These are phyloP conservation scores for Inga leiocalycina DNA, from an alignment of 306 rosid species.

Conservation along the genomic window DNA sequence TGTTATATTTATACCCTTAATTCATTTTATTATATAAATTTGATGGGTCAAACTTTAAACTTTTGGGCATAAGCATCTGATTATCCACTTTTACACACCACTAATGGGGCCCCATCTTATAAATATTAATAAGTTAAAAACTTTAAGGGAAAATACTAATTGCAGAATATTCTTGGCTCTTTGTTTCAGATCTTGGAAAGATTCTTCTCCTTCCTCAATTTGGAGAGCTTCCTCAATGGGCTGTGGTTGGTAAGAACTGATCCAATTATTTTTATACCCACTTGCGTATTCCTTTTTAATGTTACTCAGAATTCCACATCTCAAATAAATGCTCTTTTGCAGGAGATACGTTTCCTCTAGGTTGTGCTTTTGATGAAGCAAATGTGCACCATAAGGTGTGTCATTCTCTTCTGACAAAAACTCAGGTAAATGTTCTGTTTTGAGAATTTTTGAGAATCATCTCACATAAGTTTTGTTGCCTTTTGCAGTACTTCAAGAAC, in stretches of 20 bases:
- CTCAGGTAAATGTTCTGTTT: not conserved
- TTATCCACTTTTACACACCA: too few species aligned
- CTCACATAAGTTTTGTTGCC: not conserved
- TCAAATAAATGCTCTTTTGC: conserved; percentile 30
- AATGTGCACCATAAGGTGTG: conserved; percentile 58
- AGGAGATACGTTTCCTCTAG: conserved; percentile 75
- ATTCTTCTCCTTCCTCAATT: conserved; percentile 63
- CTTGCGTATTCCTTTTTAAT: not conserved
- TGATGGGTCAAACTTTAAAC: not conserved
- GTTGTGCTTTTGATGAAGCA: conserved; percentile 68
- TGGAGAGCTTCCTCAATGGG: conserved; percentile 77
- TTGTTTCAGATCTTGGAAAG: conserved; percentile 37
- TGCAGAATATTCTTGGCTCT: not conserved
- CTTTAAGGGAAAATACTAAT: not conserved
- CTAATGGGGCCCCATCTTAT: not conserved
- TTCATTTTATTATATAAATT: not conserved
- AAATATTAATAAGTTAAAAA: not conserved
- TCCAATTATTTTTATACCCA: not conserved
- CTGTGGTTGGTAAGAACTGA: conserved; percentile 58
- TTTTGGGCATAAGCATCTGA: not conserved
- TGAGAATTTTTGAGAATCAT: not conserved
- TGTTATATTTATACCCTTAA: not conserved
- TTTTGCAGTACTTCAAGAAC: conserved; percentile 56
- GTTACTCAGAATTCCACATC: conserved; percentile 5
- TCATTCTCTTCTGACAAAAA: not conserved